phyloP scores from a whole-genome alignment of 768 basidiomycete genomes.

The Tulasnella sp. region DNA sequence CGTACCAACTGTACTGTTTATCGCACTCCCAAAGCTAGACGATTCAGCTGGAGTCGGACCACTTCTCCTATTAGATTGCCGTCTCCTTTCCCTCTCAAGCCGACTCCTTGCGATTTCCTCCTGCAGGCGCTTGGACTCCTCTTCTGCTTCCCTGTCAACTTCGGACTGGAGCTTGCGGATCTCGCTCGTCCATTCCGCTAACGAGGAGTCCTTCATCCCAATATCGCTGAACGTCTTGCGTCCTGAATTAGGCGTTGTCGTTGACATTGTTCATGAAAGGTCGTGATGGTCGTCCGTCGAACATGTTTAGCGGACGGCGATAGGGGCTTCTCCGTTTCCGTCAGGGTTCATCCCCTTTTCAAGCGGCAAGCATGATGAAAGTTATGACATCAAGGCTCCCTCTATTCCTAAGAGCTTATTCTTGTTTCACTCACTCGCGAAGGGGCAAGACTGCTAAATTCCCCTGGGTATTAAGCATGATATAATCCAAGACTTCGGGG shows the following conservation, averaged over 20 bases:
- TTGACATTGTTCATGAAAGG: slow-evolving; percentile 6
- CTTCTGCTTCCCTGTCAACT: slow-evolving; percentile 31
- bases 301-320: not conserved
- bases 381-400: too few species aligned
- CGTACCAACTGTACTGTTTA: not conserved
- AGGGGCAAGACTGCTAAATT: too few species aligned
- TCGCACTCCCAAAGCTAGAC: not conserved
- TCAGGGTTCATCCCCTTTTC: not conserved
- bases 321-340: slow-evolving; percentile 6
- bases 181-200: slow-evolving; percentile 32
- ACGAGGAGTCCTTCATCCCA: not conserved
- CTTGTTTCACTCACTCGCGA: too few species aligned
- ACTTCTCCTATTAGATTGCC: slow-evolving; percentile 44
- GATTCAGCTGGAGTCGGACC: slow-evolving; percentile 8
- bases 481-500: too few species aligned
- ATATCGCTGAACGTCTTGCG: slow-evolving; percentile 26
- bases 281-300: slow-evolving; percentile 13
- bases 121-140: slow-evolving; percentile 39
- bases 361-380: not conserved
- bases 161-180: slow-evolving; percentile 33
- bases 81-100: slow-evolving; percentile 52
- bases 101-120: slow-evolving; percentile 57
- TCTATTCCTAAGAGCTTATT: too few species aligned
- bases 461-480: too few species aligned
- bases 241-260: not conserved